Evolutionary conservation across 257 asterid genomes (phyloP).

Genomic region (Capsicum baccatum): DNA sequence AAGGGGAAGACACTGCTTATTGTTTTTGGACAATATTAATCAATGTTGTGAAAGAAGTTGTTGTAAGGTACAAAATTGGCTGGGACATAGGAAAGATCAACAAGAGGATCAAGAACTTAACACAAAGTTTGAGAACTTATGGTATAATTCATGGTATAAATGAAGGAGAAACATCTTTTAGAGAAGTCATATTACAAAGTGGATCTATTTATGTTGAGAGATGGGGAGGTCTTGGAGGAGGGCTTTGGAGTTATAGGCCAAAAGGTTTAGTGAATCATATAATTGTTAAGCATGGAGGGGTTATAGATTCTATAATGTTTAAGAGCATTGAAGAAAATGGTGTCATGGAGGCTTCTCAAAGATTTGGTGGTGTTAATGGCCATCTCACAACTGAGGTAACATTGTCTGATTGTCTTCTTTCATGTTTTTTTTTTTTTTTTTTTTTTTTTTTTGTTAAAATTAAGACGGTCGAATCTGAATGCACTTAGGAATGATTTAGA

Average conservation of each 20-base stretch:
- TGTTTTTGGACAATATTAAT: not conserved
- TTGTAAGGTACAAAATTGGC: not conserved
- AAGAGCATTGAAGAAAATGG: constrained; percentile 9
- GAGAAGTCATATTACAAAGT: not conserved
- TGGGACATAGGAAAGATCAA: not conserved
- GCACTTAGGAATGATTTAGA: too few species aligned
- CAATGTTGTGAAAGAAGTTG: not conserved
- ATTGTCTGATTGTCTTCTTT: not conserved
- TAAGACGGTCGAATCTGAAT: too few species aligned
- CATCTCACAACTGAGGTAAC: not conserved
- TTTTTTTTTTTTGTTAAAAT: too few species aligned
- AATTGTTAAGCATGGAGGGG: not conserved
- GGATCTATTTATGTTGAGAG: not conserved
- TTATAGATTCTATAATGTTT: not conserved
- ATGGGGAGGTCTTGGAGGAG: not conserved
- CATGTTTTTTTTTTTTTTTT: too few species aligned
- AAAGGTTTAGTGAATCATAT: not conserved
- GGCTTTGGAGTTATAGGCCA: not conserved
- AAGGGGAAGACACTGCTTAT: not conserved
- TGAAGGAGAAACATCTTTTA: not conserved
- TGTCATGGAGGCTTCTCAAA: not conserved
- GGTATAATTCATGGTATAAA: not conserved
- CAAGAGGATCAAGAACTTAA: not conserved
- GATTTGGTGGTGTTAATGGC: not conserved
- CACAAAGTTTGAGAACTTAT: not conserved